Evolutionary conservation across 2,329 filamentous ascomycete species (phyloP), one percentile per base, ranked within the genome.

Genomic region (Colletotrichum echinochloae): DNA sequence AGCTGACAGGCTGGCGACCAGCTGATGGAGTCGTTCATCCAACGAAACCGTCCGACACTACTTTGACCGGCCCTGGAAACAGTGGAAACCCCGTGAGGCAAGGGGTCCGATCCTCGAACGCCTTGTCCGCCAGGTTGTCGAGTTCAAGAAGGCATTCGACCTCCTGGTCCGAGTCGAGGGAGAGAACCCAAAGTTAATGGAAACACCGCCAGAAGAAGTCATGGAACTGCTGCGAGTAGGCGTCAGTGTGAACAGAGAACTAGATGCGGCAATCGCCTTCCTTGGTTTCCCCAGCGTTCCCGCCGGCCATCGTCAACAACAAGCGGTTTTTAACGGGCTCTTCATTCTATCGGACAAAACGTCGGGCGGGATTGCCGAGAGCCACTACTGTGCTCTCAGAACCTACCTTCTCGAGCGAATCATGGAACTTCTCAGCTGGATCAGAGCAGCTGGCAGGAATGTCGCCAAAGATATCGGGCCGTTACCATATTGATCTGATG

Each of bases 11-110:
- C 41, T 37, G 7, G 2, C 6, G 14, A 5, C 0, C 28, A 72
- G 70, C 37, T 66, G 2, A 66, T 64, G 66, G 66, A 72, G 39
- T 54, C 55, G 39, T 71, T 71, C 20, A 63, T 70, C 30, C 62
- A 66, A 44, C 41, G 67, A 4, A 28, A 66, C 12, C 66, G 62
- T n/a, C 37, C 71, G 0, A 56, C 62, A 2, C 56, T 52, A 0
- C 64, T 71, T 0, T 72, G 70, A 62, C 51, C 63, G 1, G 55
- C 55, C 18, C 66, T 72, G 12, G 62, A 71, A 63, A 48, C 30
- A 9, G 48, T 72, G 20, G 49, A 55, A 12, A 55, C 57, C 14
- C 41, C 66, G 2, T 54, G 59, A 56, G 57, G 62, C 26, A 49
- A 60, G 23, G 23, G 62, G 62, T 2, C 62, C 59, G 0, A n/a